Evolutionary conservation across 768 basidiomycete species (phyloP).

Genomic region (Ramaria sp.): DNA sequence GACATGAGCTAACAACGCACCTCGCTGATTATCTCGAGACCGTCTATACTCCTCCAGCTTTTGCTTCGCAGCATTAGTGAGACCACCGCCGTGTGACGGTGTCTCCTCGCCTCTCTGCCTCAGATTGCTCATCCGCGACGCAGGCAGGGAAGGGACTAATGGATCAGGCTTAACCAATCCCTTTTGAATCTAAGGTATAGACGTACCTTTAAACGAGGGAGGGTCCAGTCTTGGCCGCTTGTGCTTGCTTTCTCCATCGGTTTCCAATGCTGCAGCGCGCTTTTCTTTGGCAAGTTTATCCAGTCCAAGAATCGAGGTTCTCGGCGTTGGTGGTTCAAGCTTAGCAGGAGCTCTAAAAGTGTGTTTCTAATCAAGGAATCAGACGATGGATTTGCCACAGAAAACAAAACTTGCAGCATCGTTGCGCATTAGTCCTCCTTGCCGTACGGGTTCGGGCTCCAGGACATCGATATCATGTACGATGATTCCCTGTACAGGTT

Average conservation of each 20-base stretch:
- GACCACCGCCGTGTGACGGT: conserved; percentile 84
- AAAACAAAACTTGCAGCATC: conserved; percentile 37
- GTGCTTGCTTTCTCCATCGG: conserved; percentile 42
- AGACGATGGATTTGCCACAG: conserved; percentile 2
- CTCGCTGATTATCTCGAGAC: conserved; percentile 58
- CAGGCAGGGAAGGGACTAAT: conserved; percentile 71
- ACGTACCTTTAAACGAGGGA: conserved; percentile 78
- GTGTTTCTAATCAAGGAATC: conserved; percentile 42
- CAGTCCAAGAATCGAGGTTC: conserved; percentile 73
- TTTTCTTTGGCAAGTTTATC: conserved; percentile 88
- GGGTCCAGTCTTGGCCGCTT: conserved; percentile 59
- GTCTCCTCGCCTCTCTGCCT: conserved; percentile 83
- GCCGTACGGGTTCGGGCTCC: conserved; percentile 64
- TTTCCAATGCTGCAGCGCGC: conserved; percentile 41
- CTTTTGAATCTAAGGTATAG: background rate
- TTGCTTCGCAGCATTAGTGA: conserved; percentile 64
- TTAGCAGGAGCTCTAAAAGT: conserved; percentile 70
- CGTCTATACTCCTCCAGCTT: conserved; percentile 69
- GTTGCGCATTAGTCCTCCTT: conserved; percentile 60
- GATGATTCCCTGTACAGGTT: conserved; percentile 65
- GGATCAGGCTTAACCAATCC: background rate
- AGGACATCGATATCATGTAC: conserved; percentile 75
- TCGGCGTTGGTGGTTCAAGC: conserved; percentile 66
- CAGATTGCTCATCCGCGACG: conserved; percentile 38
- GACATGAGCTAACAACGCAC: conserved; percentile 22